Conservation (phyloP, 331 rosid genomes). For the Acacia pycnantha region DNA sequence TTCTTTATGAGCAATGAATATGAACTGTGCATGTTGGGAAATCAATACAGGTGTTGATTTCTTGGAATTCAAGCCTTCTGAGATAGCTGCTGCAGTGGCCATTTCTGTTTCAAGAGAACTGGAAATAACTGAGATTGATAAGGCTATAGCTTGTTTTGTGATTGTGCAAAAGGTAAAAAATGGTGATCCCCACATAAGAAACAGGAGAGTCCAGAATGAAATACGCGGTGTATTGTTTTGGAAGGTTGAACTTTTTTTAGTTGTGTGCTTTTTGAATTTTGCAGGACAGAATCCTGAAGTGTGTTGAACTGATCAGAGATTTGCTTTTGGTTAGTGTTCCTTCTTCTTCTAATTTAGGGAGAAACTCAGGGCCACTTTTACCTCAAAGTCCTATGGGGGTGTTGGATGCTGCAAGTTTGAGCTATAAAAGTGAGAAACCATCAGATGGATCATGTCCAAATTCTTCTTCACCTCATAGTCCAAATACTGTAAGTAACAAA, state of each 20-base stretch:
- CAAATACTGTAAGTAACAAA: conserved; percentile 44
- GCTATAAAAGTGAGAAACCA: conserved; percentile 59
- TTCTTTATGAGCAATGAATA: conserved; percentile 35
- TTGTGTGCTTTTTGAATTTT: conserved; percentile 40
- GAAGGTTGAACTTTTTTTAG: background rate
- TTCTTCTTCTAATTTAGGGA: conserved; percentile 34
- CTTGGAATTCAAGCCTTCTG: conserved; percentile 85
- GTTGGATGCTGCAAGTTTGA: conserved; percentile 59
- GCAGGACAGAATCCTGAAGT: conserved; percentile 77
- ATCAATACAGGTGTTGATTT: conserved; percentile 70
- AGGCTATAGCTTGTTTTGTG: conserved; percentile 45
- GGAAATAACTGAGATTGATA: conserved; percentile 44
- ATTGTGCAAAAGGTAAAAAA: conserved; percentile 56
- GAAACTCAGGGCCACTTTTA: conserved; percentile 22
- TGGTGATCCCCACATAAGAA: conserved; percentile 3
- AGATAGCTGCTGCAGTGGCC: conserved; percentile 82
- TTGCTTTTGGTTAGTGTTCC: conserved; percentile 32
- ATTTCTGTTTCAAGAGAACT: conserved; percentile 49
- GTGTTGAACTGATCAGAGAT: conserved; percentile 57
- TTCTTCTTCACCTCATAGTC: conserved; percentile 46
- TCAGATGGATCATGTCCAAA: conserved; percentile 48
- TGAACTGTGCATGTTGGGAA: conserved; percentile 35
- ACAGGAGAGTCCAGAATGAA: background rate
- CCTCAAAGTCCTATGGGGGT: conserved; percentile 69
- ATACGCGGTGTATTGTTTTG: conserved; percentile 5